Evolutionary conservation across 768 basidiomycete genomes (phyloP), one percentile per base, ranked within the genome.

Genomic region (Boletus sp.): DNA sequence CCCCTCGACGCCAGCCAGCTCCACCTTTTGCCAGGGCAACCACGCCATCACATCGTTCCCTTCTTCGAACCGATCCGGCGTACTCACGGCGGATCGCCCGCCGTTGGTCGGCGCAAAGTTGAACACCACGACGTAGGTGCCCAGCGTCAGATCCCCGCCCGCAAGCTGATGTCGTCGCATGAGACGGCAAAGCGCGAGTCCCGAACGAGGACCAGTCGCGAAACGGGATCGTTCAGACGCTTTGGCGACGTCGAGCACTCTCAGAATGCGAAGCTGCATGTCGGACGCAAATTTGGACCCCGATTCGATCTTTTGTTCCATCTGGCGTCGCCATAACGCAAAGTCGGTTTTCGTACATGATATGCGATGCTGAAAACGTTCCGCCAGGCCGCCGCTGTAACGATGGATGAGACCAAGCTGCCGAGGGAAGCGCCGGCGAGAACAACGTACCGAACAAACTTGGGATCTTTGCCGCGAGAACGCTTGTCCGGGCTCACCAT

Each of bases 401-500:
- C 12, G 11, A 37, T 10, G 7, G 7, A 33, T 45, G 29, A 46
- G 39, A 33, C 7, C 1, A 15, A 29, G 32, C n/a, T 7, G 5
- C 15, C 20, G 17, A 18, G 29, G n/a, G 11, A 14, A 4, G 36
- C 11, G 9, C 28, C 0, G 14, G 36, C 33, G 52, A 51, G 35
- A 24, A 33, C 29, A 48, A 73, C 77, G 42, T 57, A 85, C 85
- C 81, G 76, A 41, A 78, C 49, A 42, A 80, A 80, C 60, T 77
- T 83, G 32, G 71, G 67, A 29, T 71, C 75, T 64, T 77, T 79
- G 15, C 73, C 74, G 47, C 73, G 75, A 37, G 71, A 71, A 20
- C 71, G 71, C 69, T 86, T 87, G 60, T 82, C 77, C 0, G 86
- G 86, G 68, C 84, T 87, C 52, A 84, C 63, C 57, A 77, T 77